phyloP scores from a whole-genome alignment of 163 green algal species.

The Botryococcus braunii region DNA sequence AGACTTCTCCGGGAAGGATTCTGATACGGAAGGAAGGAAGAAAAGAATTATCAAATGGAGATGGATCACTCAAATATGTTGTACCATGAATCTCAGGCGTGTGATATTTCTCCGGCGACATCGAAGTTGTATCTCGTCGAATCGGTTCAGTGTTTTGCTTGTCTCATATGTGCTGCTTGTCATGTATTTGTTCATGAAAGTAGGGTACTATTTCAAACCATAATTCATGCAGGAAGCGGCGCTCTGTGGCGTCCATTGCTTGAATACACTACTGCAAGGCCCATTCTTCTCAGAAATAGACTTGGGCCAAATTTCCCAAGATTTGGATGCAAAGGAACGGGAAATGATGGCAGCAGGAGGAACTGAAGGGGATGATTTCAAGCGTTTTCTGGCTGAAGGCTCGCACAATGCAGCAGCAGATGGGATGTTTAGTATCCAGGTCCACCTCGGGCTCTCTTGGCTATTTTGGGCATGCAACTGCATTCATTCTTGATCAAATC shows the following conservation, averaged over 20 bases:
- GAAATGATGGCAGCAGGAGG: conserved; percentile 52
- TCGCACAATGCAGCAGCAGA: conserved; percentile 60
- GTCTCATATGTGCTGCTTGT: too few relatives aligned
- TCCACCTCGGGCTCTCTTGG: neutral
- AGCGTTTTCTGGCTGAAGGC: conserved; percentile 37
- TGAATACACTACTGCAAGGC: conserved; percentile 85
- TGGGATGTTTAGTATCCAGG: conserved; percentile 82
- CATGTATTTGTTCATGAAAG: too few relatives aligned
- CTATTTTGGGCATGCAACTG: neutral
- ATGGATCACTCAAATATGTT: too few relatives aligned
- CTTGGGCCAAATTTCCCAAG: conserved; percentile 62
- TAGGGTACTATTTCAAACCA: too few relatives aligned
- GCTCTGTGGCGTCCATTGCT: conserved; percentile 76
- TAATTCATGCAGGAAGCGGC: conserved; percentile 54
- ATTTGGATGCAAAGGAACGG: conserved; percentile 68
- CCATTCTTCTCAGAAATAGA: conserved; percentile 68
- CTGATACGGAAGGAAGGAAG: too few relatives aligned
- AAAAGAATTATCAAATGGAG: too few relatives aligned
- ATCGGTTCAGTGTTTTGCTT: too few relatives aligned
- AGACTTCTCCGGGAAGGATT: too few relatives aligned
- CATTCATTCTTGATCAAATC: neutral
- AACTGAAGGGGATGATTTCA: conserved; percentile 33
- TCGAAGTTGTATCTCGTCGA: too few relatives aligned
- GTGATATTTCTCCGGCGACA: too few relatives aligned
- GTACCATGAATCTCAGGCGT: too few relatives aligned